Evolutionary conservation across 768 basidiomycete genomes (phyloP), one percentile per base, ranked within the genome.

Genomic region (Dacryopinax primogenitus): DNA sequence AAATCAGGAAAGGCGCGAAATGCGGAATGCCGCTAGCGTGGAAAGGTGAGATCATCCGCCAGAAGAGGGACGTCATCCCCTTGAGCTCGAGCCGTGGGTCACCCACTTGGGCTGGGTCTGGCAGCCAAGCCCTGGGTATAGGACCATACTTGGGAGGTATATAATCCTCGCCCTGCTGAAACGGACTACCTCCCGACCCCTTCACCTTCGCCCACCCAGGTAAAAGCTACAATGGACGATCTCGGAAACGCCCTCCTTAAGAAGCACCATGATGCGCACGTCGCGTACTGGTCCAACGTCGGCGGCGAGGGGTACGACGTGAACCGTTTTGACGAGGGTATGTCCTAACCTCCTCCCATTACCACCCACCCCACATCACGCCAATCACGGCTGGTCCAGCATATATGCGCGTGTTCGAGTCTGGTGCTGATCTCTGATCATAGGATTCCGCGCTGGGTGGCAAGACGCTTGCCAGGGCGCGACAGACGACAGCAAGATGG

Each of bases 271-370:
- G 51, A 58, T 58, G 51, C 51, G 23, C 51, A 58, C 30, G 51
- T 58, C 26, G 51, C 23, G 13, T 58, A 58, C 30, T 58, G 51
- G 51, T 13, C 51, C 4, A 21, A 11, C 26, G 3, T 28, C 26
- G 51, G 51, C 30, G 51, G 51, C 26, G 51, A 58, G 51, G 51
- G 51, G 51, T 58, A 58, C 30, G 51, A 58, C 30, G 51, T 58
- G 51, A 58, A 58, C 30, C 51, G 51, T 3, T 58, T 58, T 58
- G 51, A 58, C 18, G 51, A 58, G 51, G 51, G 51, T 58, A 30
- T 18, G 51, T 58, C 45, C 45, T 21, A 6, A 7, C 23, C 45
- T 47, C 11, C 45, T 47, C 45, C 45, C 45, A 47, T 30, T 7
- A 30, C 51, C 37, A 11, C 11, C 37, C n/a, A 11, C n/a, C 37